A percentile compares a stretch with the other conserved stretches of the same genome.
phyloP scores from a whole-genome alignment of 2,329 filamentous ascomycete species.

The Aspergillus uvarum region DNA sequence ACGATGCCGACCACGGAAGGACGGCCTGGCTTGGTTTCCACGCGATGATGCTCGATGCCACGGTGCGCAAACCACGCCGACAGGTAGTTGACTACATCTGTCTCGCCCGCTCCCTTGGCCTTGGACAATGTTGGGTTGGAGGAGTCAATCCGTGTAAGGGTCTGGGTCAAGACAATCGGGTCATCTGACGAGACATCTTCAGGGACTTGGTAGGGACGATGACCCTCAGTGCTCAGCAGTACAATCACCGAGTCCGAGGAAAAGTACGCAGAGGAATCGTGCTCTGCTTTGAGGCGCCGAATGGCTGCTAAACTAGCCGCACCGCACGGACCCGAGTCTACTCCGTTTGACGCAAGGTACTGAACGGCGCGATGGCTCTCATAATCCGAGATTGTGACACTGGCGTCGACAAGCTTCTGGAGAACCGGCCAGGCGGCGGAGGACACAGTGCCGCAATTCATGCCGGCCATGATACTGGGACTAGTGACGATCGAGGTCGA shows the following conservation, averaged over 20 bases:
- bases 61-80: constrained; percentile 54
- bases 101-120: constrained; percentile 48
- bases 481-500: constrained; percentile 54
- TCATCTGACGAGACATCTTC: constrained; percentile 45
- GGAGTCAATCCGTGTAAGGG: constrained; percentile 52
- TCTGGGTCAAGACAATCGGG: constrained; percentile 45
- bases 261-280: constrained; percentile 36
- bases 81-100: constrained; percentile 49
- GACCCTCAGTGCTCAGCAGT: constrained; percentile 66
- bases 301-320: constrained; percentile 58
- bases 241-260: constrained; percentile 58
- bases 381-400: constrained; percentile 59
- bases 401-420: constrained; percentile 58
- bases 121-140: constrained; percentile 48
- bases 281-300: constrained; percentile 42
- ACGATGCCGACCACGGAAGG: constrained; percentile 54
- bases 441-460: constrained; percentile 71
- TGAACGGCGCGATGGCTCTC: constrained; percentile 62
- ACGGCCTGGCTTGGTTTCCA: constrained; percentile 49
- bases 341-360: constrained; percentile 50
- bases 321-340: constrained; percentile 64
- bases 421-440: constrained; percentile 64
- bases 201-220: constrained; percentile 54
- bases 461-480: constrained; percentile 70
- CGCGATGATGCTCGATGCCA: constrained; percentile 51